Conservation (phyloP, 805 yeast species). For the Metschnikowia baotianmanensis region DNA sequence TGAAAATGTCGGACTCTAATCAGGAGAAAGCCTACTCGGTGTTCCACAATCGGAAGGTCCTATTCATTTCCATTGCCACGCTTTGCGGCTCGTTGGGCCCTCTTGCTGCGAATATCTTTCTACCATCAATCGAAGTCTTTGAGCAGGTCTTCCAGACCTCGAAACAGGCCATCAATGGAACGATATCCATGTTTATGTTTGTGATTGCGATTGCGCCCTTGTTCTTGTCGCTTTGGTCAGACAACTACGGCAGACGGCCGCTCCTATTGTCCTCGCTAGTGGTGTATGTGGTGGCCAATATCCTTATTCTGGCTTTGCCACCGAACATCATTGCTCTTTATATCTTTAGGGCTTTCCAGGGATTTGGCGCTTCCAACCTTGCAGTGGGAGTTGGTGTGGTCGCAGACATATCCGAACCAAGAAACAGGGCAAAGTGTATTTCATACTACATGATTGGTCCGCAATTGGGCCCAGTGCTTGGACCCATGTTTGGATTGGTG, state of each 20-base stretch:
- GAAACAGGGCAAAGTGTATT: slow-evolving; percentile 29
- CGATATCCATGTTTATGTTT: slow-evolving; percentile 57
- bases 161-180: slow-evolving; percentile 47
- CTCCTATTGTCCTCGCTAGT: slow-evolving; percentile 28
- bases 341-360: slow-evolving; percentile 33
- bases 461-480: slow-evolving; percentile 38
- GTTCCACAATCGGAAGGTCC: slow-evolving; percentile 13
- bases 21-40: slow-evolving; percentile 7
- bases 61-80: slow-evolving; percentile 42
- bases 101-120: slow-evolving; percentile 54
- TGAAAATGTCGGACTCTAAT: neutral
- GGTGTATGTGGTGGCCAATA: slow-evolving; percentile 27
- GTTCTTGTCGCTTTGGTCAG: slow-evolving; percentile 56
- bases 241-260: slow-evolving; percentile 46
- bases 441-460: slow-evolving; percentile 40
- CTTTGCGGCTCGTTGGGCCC: slow-evolving; percentile 56
- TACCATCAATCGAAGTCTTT: slow-evolving; percentile 50
- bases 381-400: slow-evolving; percentile 39
- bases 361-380: slow-evolving; percentile 35
- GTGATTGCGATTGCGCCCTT: slow-evolving; percentile 55
- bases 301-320: slow-evolving; percentile 31
- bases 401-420: slow-evolving; percentile 33
- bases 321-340: slow-evolving; percentile 30
- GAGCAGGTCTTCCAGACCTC: slow-evolving; percentile 41
- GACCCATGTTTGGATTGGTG: slow-evolving; percentile 31